Evolutionary conservation across 2,329 filamentous ascomycete species (phyloP), one percentile per base, ranked within the genome.

Genomic region (Alternaria dauci): DNA sequence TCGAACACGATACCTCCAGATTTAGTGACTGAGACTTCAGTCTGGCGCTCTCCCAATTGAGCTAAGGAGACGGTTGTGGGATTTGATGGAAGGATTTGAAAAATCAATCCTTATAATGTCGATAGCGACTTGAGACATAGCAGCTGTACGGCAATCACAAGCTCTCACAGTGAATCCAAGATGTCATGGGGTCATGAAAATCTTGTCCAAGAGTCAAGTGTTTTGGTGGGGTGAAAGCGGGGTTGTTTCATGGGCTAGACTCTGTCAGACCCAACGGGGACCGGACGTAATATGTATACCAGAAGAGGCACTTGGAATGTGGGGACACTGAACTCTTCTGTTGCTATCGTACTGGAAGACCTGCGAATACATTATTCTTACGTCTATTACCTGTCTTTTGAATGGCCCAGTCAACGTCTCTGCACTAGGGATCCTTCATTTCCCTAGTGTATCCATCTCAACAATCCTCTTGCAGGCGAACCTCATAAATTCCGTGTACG

Each of bases 41-140:
- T 65, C 62, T 65, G 62, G 62, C 62, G 62, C 62, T 65, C 62
- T 65, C 62, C 62, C 62, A 65, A 65, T 65, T 65, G 62, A 65
- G 62, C 62, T 65, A 65, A 65, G 59, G 62, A 62, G 62, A 65
- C 62, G 53, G 52, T 62, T 58, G 28, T 61, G 52, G 30, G 51
- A 14, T 20, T 63, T 61, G 58, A 58, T 63, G 39, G n/a, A 34
- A 11, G 16, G 3, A 11, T 9, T 28, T n/a, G 1, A n/a, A 3
- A 14, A 4, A 8, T 5, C 7, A 20, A 18, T 4, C 0, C 1
- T 16, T 3, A 39, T 18, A 38, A 30, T 5, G 7, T 30, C 3
- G 28, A 5, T 4, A 4, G 4, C 20, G 4, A 23, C 20, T 2
- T 4, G 20, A 23, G 20, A 23, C 20, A 23, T 23, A 23, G 20